Evolutionary conservation across 1,284 basidiomycete species (phyloP), one percentile per base, ranked within the genome.

Genomic region (Sanghuangporus sanghuang): DNA sequence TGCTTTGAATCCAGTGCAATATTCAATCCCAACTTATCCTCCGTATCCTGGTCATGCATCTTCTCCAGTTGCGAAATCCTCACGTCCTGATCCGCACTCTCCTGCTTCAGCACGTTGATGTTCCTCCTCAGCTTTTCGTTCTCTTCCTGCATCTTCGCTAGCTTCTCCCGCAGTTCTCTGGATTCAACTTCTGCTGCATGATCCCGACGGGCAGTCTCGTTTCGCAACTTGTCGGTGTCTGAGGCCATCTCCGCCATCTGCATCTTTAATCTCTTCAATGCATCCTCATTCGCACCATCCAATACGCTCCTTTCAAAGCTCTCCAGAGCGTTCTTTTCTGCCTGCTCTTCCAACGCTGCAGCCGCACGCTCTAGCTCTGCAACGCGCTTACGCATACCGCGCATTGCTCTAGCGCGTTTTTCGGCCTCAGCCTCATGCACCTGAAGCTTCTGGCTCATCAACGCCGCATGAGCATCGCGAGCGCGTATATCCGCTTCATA

Each of bases 1-100:
- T 95, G 93, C 75, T 95, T 95, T 23, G 92, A 87, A 73, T 94
- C 92, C 64, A 95, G 74, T 0, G 92, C 93, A 49, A 93, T 90
- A 70, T 94, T 94, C 67, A 95, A 76, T 44, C 91, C 89, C 60
- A 84, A 77, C 50, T 90, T 75, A 72, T 94, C 93, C 59, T 94
- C 90, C 70, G 86, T 86, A 64, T 90, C 82, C 70, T 88, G 82
- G 0, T 80, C 77, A 40, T 83, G 81, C 69, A 89, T 82, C 72
- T 89, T 89, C 63, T 81, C 80, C 57, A 92, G 73, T 68, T 91
- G 89, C n/a, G 85, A 77, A 32, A 96, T 81, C 68, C 86, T 86
- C 49, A 95, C 81, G 66, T 95, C 93, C 76, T 89, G 91, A 67
- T 86, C 85, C 8, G 93, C 88, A 68, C 90, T 94, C 71, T 92